Conservation (phyloP, 352 stramenopile species). For the Pythium guiyangense region DNA sequence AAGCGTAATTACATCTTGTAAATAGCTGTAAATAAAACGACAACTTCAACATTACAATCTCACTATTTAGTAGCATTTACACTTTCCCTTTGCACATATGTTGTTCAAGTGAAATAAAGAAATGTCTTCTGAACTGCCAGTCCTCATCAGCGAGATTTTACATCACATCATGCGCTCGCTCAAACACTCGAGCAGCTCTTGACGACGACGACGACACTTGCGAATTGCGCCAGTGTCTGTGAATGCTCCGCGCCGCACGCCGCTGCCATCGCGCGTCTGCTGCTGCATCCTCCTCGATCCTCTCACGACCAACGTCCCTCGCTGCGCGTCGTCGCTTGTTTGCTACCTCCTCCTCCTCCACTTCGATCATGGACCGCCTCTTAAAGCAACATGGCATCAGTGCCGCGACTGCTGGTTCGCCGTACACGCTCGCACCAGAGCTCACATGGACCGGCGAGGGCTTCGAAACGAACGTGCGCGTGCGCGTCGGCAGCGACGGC, state of each 20-base stretch:
- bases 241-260: conserved; percentile 8
- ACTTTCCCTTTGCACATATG: no score
- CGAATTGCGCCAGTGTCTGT: not conserved
- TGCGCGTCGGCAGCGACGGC: conserved; percentile 46
- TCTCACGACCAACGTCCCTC: not conserved
- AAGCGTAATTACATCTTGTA: no score
- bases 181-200: not conserved
- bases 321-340: not conserved
- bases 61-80: no score
- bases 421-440: conserved; percentile 56
- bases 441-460: conserved; percentile 59
- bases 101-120: no score
- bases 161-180: not conserved
- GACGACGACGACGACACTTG: not conserved
- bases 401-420: conserved; percentile 2
- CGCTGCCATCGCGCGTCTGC: not conserved
- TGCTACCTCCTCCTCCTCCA: not conserved
- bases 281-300: not conserved
- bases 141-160: not conserved
- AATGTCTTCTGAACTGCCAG: no score
- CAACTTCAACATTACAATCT: conserved; percentile 11
- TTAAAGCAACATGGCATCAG: conserved; percentile 10
- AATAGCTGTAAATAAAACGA: no score
- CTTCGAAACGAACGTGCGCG: conserved; percentile 49
- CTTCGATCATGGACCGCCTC: conserved; percentile 18